Evolutionary conservation across 768 basidiomycete species (phyloP), one percentile per base, ranked within the genome.

Genomic region (Phallus indusiatus): DNA sequence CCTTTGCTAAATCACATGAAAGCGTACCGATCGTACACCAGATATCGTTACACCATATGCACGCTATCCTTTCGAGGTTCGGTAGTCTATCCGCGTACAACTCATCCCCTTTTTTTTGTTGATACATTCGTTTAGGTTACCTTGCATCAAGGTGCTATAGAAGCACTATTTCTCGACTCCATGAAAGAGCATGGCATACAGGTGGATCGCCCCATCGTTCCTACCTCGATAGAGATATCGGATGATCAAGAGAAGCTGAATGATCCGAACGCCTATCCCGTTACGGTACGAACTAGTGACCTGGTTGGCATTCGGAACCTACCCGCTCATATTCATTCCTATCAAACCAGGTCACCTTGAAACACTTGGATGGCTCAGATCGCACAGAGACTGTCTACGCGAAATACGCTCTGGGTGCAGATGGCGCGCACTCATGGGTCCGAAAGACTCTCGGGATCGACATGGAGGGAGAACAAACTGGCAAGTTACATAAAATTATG

Each of bases 381-480:
- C 67, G 74, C 33, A 76, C 72, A 2, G 87, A 89, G 66, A 71
- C 79, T 8, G 82, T 90, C 1, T 72, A 74, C 59, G 86, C 88
- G 0, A 88, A 85, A 69, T 92, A 82, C 65, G 83, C 90, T 1
- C 73, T 92, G 33, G 90, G 90, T 1, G 77, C 83, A 20, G 90
- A 92, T 67, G 88, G 87, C 5, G 88, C 88, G 0, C 88, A 90
- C 70, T 90, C 87, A 11, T 90, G 88, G 87, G 86, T 91, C 21
- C 79, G 90, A 22, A 88, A 87, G 60, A 58, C 71, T 0, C 72
- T 88, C 9, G 75, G 76, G 9, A 84, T 91, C 54, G 66, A 71
- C 4, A 86, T 91, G 86, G 81, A 89, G 60, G 90, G 90, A 6
- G 87, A 90, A 67, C 84, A 88, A 61, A 77, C 68, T 12, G 75